These are phyloP conservation scores for Hexamita inflata DNA, from an alignment of 208 protist species.

Conservation along the genomic window DNA sequence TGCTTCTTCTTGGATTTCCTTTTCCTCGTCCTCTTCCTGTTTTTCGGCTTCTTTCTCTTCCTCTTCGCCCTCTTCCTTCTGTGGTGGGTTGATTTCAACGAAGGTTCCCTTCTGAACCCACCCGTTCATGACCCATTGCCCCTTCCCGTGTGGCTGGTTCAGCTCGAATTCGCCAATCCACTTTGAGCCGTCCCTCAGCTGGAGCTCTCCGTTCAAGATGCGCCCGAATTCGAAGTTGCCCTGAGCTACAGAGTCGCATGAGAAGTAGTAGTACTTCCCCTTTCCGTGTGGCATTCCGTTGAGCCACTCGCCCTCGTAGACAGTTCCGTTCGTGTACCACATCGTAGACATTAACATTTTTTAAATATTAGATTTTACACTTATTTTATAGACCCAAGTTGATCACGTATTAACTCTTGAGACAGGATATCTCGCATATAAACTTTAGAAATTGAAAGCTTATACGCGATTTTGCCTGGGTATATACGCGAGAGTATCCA, in stretches of 20 bases:
- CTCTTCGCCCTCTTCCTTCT: background rate
- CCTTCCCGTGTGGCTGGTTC: conserved; percentile 24
- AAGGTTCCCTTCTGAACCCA: conserved; percentile 7
- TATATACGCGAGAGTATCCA: no score
- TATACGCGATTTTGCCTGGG: no score
- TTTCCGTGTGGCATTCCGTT: conserved; percentile 13
- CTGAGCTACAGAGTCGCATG: background rate
- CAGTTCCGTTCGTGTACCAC: conserved; percentile 30
- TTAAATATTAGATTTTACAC: no score
- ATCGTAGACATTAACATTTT: no score
- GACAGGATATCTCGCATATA: no score
- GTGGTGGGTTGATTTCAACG: conserved; percentile 22
- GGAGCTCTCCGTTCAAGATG: conserved; percentile 1
- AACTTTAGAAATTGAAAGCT: no score
- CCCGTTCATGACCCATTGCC: background rate
- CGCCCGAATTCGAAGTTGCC: conserved; percentile 17
- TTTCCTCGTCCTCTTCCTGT: conserved; percentile 24
- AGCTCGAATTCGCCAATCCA: conserved; percentile 6
- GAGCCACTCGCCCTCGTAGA: conserved; percentile 26
- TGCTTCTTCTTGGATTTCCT: background rate
- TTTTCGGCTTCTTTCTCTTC: conserved; percentile 17
- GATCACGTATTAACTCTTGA: no score
- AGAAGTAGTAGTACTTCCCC: conserved; percentile 11
- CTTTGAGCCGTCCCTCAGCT: background rate
- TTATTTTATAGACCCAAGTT: no score